Evolutionary conservation across 805 yeast genomes (phyloP).

Genomic region (Dipodascopsis tothii): DNA sequence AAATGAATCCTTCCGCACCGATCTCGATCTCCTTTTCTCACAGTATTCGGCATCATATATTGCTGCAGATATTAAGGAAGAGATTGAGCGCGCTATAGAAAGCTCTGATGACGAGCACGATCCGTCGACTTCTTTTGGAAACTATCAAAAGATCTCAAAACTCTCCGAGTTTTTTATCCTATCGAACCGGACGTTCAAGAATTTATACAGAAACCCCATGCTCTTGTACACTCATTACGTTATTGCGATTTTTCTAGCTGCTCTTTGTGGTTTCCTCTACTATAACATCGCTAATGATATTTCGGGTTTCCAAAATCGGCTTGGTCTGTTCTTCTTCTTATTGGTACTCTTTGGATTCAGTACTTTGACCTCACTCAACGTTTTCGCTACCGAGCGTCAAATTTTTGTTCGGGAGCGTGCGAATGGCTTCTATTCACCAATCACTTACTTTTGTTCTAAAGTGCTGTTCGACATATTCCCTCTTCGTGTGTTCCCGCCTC

Average conservation of each 20-base stretch:
- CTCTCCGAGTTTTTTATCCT: slow-evolving; percentile 62
- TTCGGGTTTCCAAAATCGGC: slow-evolving; percentile 91
- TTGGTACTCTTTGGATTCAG: slow-evolving; percentile 91
- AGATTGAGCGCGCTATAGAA: slow-evolving; percentile 25
- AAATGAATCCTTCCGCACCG: slow-evolving; percentile 42
- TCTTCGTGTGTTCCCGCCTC: slow-evolving; percentile 84
- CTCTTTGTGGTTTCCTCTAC: slow-evolving; percentile 76
- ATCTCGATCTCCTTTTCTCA: slow-evolving; percentile 28
- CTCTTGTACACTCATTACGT: slow-evolving; percentile 78
- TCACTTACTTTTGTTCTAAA: slow-evolving; percentile 77
- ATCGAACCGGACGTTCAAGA: slow-evolving; percentile 82
- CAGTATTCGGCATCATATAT: slow-evolving; percentile 27
- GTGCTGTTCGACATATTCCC: slow-evolving; percentile 90
- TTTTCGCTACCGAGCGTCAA: slow-evolving; percentile 80
- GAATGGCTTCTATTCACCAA: slow-evolving; percentile 84
- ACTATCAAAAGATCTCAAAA: slow-evolving; percentile 48
- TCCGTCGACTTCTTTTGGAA: slow-evolving; percentile 14
- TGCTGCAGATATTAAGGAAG: slow-evolving; percentile 23
- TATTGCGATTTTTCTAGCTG: slow-evolving; percentile 66
- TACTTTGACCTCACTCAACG: slow-evolving; percentile 81
- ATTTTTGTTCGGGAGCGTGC: slow-evolving; percentile 90
- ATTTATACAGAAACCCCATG: slow-evolving; percentile 85
- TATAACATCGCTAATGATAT: slow-evolving; percentile 80
- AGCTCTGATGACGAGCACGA: slow-evolving; percentile 6
- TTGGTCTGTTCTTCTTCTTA: slow-evolving; percentile 87